These are phyloP conservation scores for Phlyctochytrium bullatum DNA, from an alignment of 192 early-diverging fungal species.

Conservation along the genomic window DNA sequence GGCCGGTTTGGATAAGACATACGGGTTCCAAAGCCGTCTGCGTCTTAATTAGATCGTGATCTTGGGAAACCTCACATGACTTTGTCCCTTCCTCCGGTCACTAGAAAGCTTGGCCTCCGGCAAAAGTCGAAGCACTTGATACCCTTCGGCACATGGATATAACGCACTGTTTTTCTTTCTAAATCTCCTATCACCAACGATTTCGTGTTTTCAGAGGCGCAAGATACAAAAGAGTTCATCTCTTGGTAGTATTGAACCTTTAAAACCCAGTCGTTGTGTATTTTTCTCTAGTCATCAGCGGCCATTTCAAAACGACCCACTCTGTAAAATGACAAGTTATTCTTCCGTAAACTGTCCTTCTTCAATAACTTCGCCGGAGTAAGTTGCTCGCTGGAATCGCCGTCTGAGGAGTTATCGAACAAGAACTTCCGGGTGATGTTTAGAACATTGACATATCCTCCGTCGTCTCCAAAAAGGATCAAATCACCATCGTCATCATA, in stretches of 20 bases:
- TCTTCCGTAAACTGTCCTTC: slow-evolving; percentile 41
- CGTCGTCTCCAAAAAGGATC: slow-evolving; percentile 61
- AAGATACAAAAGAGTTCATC: slow-evolving; percentile 62
- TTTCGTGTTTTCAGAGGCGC: slow-evolving; percentile 47
- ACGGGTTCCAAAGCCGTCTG: slow-evolving; percentile 67
- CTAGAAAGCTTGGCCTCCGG: slow-evolving; percentile 57
- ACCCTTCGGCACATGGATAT: slow-evolving; percentile 56
- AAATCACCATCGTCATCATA: slow-evolving; percentile 56
- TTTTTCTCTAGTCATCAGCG: slow-evolving; percentile 38
- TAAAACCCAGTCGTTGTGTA: slow-evolving; percentile 64
- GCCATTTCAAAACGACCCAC: slow-evolving; percentile 12
- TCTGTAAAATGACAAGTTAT: slow-evolving; percentile 47
- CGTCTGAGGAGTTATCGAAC: slow-evolving; percentile 41
- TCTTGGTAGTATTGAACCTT: slow-evolving; percentile 58
- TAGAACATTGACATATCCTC: slow-evolving; percentile 59
- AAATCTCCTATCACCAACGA: slow-evolving; percentile 58
- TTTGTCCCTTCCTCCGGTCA: slow-evolving; percentile 64
- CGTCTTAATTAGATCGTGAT: slow-evolving; percentile 35
- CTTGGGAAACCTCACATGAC: slow-evolving; percentile 43
- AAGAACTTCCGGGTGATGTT: slow-evolving; percentile 49
- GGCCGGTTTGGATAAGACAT: slow-evolving; percentile 62
- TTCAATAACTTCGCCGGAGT: slow-evolving; percentile 43
- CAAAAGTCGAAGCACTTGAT: slow-evolving; percentile 64
- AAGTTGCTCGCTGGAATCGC: slow-evolving; percentile 38
- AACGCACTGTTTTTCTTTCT: slow-evolving; percentile 53